Percentiles rank a stretch among this genome's conserved stretches.
phyloP scores from a whole-genome alignment of 2,329 filamentous ascomycete genomes.

The Trematosphaeria pertusa region DNA sequence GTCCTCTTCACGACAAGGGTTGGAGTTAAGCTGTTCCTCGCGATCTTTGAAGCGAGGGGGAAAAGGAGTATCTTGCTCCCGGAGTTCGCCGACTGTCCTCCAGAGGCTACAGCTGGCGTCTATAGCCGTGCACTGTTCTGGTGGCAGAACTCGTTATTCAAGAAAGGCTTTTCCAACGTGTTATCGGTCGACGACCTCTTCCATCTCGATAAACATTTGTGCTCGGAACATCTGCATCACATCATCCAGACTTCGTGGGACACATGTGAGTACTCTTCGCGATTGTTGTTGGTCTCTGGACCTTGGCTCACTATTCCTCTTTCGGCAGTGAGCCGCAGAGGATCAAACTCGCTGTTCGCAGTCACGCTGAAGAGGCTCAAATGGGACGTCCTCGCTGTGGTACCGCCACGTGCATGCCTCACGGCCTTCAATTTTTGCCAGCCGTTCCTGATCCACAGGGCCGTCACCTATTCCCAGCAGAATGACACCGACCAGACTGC shows the following conservation, averaged over 20 bases:
- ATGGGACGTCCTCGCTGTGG: slow-evolving; percentile 39
- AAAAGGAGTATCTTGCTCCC: slow-evolving; percentile 52
- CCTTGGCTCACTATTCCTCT: slow-evolving; percentile 6
- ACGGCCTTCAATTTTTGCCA: slow-evolving; percentile 48
- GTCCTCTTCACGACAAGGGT: slow-evolving; percentile 52
- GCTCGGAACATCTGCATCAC: slow-evolving; percentile 50
- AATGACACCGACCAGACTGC: slow-evolving; percentile 18
- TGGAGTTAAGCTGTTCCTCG: slow-evolving; percentile 52
- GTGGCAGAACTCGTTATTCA: slow-evolving; percentile 63
- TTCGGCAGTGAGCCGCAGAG: slow-evolving; percentile 18
- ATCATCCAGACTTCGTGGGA: slow-evolving; percentile 50
- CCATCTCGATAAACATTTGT: slow-evolving; percentile 54
- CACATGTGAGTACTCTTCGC: slow-evolving; percentile 40
- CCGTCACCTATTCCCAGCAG: slow-evolving; percentile 36
- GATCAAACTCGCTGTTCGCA: slow-evolving; percentile 33
- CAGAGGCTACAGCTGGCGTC: slow-evolving; percentile 61
- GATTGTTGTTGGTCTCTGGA: not conserved
- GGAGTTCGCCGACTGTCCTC: slow-evolving; percentile 51
- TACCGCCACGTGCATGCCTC: slow-evolving; percentile 36
- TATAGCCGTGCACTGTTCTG: slow-evolving; percentile 58
- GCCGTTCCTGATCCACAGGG: slow-evolving; percentile 43
- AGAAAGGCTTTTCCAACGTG: slow-evolving; percentile 54
- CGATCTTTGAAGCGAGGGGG: slow-evolving; percentile 54
- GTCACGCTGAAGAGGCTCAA: slow-evolving; percentile 35
- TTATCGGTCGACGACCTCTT: slow-evolving; percentile 55